Conservation (phyloP, 1,284 basidiomycete species). For the Cryptococcus depauperatus region DNA sequence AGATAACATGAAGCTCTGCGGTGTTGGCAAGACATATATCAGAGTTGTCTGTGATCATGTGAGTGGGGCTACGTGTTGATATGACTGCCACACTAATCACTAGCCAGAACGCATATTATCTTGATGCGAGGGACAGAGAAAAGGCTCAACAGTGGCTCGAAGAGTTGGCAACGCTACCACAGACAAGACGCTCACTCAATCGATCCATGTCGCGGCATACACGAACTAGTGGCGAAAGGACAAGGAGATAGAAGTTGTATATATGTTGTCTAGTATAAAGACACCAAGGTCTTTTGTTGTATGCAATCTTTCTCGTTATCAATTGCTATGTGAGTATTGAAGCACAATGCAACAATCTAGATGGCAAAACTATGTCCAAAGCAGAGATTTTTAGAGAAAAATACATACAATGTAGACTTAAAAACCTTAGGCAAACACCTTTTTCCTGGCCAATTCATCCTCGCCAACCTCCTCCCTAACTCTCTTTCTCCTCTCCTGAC, state of each 20-base stretch:
- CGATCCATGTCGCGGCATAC: not conserved
- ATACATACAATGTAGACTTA: constrained; percentile 2
- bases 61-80: not conserved
- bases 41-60: not conserved
- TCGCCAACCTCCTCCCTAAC: constrained; percentile 57
- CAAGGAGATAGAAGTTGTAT: no score
- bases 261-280: no score
- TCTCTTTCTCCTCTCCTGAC: constrained; percentile 57
- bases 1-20: constrained; percentile 1
- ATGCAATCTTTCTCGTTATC: no score
- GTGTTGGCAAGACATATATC: not conserved
- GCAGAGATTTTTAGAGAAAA: no score
- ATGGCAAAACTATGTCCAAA: no score
- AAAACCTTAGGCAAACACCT: constrained; percentile 68
- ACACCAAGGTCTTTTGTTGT: not conserved
- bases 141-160: not conserved
- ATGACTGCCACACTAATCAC: not conserved
- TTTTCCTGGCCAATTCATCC: constrained; percentile 72
- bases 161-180: not conserved
- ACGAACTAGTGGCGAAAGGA: not conserved
- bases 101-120: not conserved
- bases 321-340: no score
- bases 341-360: no score
- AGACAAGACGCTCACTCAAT: no score
- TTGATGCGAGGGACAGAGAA: not conserved